phyloP scores from a whole-genome alignment of 768 basidiomycete genomes.

The Suillus brevipes region DNA sequence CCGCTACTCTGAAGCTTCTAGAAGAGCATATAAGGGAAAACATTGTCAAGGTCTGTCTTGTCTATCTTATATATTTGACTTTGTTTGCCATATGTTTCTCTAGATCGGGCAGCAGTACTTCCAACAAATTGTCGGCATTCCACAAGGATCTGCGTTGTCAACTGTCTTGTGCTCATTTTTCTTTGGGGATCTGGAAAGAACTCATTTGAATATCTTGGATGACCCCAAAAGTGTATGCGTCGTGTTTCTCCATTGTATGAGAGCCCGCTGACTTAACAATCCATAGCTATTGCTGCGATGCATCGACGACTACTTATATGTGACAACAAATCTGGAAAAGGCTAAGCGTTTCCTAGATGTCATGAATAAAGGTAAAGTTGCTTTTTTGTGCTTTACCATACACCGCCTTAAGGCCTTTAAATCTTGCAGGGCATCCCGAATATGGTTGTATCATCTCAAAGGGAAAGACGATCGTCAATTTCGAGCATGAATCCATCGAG shows the following conservation, averaged over 20 bases:
- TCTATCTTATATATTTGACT: not conserved
- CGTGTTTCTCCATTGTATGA: not conserved
- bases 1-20: conserved; percentile 69
- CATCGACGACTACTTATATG: conserved; percentile 91
- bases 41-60: conserved; percentile 71
- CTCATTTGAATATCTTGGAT: conserved; percentile 47
- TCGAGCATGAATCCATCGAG: conserved; percentile 57
- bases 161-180: conserved; percentile 91
- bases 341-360: conserved; percentile 69
- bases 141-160: conserved; percentile 97
- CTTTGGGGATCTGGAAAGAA: conserved; percentile 86
- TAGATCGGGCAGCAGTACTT: conserved; percentile 84
- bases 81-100: not conserved
- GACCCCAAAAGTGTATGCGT: conserved; percentile 62
- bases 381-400: not conserved
- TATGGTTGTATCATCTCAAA: conserved; percentile 93
- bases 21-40: conserved; percentile 91
- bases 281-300: conserved; percentile 76
- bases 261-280: not conserved
- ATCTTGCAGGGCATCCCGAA: conserved; percentile 73
- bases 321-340: conserved; percentile 63
- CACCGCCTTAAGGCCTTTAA: not conserved
- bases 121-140: conserved; percentile 88
- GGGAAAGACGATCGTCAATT: conserved; percentile 89
- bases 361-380: conserved; percentile 66